A percentile compares a stretch with the other conserved stretches of the same genome.
Conservation (phyloP, 2,329 filamentous ascomycete species). For the Cordyceps cateniannulata region DNA sequence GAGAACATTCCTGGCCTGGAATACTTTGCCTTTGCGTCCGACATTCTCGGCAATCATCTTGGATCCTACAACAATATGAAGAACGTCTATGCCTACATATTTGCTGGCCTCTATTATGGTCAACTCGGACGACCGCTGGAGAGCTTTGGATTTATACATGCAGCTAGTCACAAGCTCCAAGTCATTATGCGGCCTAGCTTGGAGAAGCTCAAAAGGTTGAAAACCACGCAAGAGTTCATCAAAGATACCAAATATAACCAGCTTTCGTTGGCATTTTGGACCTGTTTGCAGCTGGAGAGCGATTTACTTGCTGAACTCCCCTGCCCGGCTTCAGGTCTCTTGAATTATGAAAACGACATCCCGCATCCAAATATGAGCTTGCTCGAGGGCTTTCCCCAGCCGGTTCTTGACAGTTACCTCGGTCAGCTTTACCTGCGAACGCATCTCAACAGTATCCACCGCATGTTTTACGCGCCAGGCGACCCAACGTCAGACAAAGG, state of each 20-base stretch:
- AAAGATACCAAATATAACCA: constrained; percentile 49
- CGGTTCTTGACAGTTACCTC: constrained; percentile 53
- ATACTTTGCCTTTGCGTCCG: constrained; percentile 80
- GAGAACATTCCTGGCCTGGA: constrained; percentile 84
- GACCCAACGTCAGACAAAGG: constrained; percentile 25
- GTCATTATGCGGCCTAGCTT: constrained; percentile 67
- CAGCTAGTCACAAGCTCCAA: constrained; percentile 53
- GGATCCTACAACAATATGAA: constrained; percentile 74
- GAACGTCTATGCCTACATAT: constrained; percentile 76
- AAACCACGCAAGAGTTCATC: constrained; percentile 30
- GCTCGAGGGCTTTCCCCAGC: constrained; percentile 35
- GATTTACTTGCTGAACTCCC: constrained; percentile 66
- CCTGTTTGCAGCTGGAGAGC: constrained; percentile 77
- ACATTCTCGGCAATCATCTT: constrained; percentile 76
- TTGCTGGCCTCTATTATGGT: constrained; percentile 83
- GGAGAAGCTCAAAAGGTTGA: constrained; percentile 39
- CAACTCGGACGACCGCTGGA: constrained; percentile 83
- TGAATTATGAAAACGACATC: constrained; percentile 58
- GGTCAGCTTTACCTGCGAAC: constrained; percentile 60
- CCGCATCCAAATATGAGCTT: constrained; percentile 55
- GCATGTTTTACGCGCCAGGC: constrained; percentile 45
- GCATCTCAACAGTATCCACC: constrained; percentile 57
- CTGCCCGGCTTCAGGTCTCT: constrained; percentile 52
- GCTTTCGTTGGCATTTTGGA: constrained; percentile 79
- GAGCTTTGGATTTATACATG: constrained; percentile 61